Evolutionary conservation across 2,329 filamentous ascomycete species (phyloP).

Genomic region (Zymoseptoria tritici): DNA sequence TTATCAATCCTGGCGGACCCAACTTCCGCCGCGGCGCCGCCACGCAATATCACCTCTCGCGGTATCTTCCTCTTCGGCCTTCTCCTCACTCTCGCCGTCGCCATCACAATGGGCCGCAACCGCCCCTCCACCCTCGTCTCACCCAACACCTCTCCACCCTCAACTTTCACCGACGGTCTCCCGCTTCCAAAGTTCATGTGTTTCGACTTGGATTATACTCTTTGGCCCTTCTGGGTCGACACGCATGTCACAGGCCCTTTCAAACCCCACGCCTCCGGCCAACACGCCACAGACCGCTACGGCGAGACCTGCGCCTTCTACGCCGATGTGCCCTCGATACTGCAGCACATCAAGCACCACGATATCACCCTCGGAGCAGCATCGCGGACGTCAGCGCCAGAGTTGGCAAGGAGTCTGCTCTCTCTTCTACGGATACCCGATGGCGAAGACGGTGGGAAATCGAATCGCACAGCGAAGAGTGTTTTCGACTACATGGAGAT

Average conservation of each 20-base stretch:
- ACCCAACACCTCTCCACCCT: conserved; percentile 35
- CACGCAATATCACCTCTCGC: not conserved
- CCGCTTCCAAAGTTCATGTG: conserved; percentile 77
- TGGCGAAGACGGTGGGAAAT: conserved; percentile 39
- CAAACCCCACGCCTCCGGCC: conserved; percentile 40
- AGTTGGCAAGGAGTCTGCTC: conserved; percentile 73
- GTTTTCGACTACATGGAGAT: conserved; percentile 47
- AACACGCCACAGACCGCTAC: conserved; percentile 45
- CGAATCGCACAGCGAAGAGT: conserved; percentile 34
- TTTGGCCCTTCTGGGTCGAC: conserved; percentile 97
- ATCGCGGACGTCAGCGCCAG: conserved; percentile 71
- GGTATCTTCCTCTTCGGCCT: conserved; percentile 3
- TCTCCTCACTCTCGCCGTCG: conserved; percentile 5
- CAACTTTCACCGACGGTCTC: conserved; percentile 56
- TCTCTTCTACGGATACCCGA: conserved; percentile 57
- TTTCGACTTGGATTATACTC: conserved; percentile 90
- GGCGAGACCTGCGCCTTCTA: conserved; percentile 43
- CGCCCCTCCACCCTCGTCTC: conserved; percentile 27
- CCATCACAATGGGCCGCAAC: conserved; percentile 14
- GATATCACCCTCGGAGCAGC: conserved; percentile 62
- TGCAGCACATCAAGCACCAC: conserved; percentile 52
- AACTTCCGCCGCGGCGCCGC: not conserved
- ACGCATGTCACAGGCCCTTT: conserved; percentile 77
- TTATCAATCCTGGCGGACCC: not conserved
- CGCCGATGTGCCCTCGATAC: conserved; percentile 36